These are phyloP conservation scores for Ichthyophonus hoferi DNA, from an alignment of 208 protist species.

Conservation along the genomic window DNA sequence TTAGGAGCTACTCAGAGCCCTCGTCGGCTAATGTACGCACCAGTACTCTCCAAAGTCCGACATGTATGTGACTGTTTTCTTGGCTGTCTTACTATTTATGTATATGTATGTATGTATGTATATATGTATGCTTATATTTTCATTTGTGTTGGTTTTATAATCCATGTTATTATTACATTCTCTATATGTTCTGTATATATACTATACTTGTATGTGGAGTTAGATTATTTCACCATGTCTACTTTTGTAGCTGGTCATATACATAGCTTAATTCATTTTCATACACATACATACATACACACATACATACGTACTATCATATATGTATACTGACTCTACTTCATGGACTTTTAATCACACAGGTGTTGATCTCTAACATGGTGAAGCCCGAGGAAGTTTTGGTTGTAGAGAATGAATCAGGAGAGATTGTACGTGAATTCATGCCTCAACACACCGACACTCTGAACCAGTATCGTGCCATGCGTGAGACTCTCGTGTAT, in stretches of 20 bases:
- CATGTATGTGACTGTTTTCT: conserved; percentile 51
- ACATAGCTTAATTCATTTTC: no score
- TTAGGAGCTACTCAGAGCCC: neutral
- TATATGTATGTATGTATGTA: neutral
- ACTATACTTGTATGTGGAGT: no score
- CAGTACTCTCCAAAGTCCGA: conserved; percentile 79
- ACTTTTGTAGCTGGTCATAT: no score
- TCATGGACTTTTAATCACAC: no score
- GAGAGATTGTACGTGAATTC: conserved; percentile 89
- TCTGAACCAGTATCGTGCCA: conserved; percentile 92
- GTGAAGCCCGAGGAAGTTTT: conserved; percentile 98
- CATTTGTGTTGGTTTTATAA: no score
- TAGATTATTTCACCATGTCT: no score
- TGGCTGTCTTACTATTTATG: no score
- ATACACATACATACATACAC: neutral
- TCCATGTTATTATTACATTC: no score
- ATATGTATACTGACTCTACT: neutral
- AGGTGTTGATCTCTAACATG: conserved; percentile 91
- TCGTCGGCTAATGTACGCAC: conserved; percentile 52
- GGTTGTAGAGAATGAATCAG: conserved; percentile 94
- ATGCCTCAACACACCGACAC: conserved; percentile 88
- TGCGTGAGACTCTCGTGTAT: conserved; percentile 81
- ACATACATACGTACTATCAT: no score
- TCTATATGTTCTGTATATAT: no score
- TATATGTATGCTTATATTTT: neutral